phyloP scores from a whole-genome alignment of 495 filamentous ascomycete genomes.

The Lentithecium fluviatile region DNA sequence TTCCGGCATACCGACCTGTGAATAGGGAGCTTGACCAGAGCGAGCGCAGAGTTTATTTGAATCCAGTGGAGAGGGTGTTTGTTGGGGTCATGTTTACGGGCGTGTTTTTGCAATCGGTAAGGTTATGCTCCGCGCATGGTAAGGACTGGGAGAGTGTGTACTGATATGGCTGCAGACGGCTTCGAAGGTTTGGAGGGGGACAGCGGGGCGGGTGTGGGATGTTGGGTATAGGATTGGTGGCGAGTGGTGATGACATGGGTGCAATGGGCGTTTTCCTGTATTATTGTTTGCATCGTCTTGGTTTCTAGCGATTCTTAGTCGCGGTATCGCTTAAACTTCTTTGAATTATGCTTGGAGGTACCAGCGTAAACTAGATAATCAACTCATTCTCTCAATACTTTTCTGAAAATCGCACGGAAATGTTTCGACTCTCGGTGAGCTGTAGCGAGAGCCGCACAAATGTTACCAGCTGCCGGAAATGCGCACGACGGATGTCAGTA shows the following conservation, averaged over 20 bases:
- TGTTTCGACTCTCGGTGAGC: too few relatives aligned
- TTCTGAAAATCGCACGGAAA: too few relatives aligned
- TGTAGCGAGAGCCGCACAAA: too few relatives aligned
- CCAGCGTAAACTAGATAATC: too few relatives aligned
- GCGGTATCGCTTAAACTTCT: too few relatives aligned
- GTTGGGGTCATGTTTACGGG: slow-evolving; percentile 55
- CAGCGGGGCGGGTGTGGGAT: slow-evolving; percentile 47
- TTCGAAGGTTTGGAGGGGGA: slow-evolving; percentile 47
- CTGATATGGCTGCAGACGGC: slow-evolving; percentile 35
- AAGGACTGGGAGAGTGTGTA: not conserved
- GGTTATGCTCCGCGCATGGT: slow-evolving; percentile 26
- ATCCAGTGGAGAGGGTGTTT: slow-evolving; percentile 48
- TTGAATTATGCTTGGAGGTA: too few relatives aligned
- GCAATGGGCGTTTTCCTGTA: too few relatives aligned
- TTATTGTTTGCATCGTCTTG: too few relatives aligned
- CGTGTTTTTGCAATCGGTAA: slow-evolving; percentile 53
- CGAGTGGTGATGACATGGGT: slow-evolving; percentile 53
- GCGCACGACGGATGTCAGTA: too few relatives aligned
- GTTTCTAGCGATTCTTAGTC: too few relatives aligned
- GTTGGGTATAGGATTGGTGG: slow-evolving; percentile 54
- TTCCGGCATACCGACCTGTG: slow-evolving; percentile 52
- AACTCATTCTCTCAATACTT: too few relatives aligned
- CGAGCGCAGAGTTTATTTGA: slow-evolving; percentile 48
- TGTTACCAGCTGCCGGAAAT: too few relatives aligned
- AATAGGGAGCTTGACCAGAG: slow-evolving; percentile 48